Base-by-base conservation (phyloP, 768 basidiomycete species). In the Suillus sp. region DNA sequence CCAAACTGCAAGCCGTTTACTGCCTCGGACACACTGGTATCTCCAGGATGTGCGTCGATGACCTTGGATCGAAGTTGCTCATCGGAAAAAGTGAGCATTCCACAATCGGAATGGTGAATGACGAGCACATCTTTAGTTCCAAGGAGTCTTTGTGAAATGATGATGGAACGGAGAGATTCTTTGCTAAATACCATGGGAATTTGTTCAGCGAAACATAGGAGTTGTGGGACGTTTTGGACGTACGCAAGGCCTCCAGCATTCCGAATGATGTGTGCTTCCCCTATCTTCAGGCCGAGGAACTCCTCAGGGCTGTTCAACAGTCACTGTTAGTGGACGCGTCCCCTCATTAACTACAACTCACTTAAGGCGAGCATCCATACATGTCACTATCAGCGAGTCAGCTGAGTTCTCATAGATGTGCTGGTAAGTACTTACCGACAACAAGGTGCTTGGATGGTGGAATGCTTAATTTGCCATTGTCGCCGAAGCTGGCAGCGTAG, bases 341-440 rank as follows among this genome's bases (percentile, higher is more conserved):
- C 3, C 10, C 25, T 56, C 20, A n/a, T 7, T 3, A 27, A 40
- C n/a, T n/a, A 9, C 9, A 35, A 35, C 60, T 64, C 70, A 89
- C 86, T 90, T 84, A 66, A 90, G 78, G 59, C 89, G 85, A 57
- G 88, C 87, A 71, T 90, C 89, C 88, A 90, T 92, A 77, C 88
- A 90, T 22, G 87, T 87, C 34, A 87, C 84, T 86, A 64, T 6
- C 25, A 1, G 55, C 8, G 22, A 47, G 40, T 58, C 20, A 56
- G 60, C 4, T 40, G 27, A 34, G 38, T 10, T 32, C 10, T 53
- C 32, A 50, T 14, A 25, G 54, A 55, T 22, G 45, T 43, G 53
- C n/a, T 30, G 50, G 27, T 30, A 22, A 43, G 53, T 57, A 67
- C 74, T 62, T 55, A 81, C 78, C 72, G 61, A 80, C 77, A 30